Base-by-base conservation (phyloP, 2,329 filamentous ascomycete genomes). In the Colletotrichum liaoningense region DNA sequence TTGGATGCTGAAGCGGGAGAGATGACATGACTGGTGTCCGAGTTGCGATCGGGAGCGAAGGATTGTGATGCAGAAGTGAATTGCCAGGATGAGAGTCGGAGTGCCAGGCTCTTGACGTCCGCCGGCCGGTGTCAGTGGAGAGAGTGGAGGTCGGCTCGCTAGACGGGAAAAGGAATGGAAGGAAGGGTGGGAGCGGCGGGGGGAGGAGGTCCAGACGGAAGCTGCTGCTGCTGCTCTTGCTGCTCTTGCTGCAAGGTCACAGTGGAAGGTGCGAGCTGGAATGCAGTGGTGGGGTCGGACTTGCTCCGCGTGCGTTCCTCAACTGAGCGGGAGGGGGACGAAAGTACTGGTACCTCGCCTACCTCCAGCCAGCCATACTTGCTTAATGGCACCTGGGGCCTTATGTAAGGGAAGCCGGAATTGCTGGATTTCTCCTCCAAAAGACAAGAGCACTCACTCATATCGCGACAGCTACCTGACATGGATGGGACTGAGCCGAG, bases 1-100 rank as follows among this genome's bases (percentile, higher is more conserved):
- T 72, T 62, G 57, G 65, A 28, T n/a, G 12, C 24, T 24, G 49
- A 28, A 46, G 42, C 14, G 30, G 46, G 35, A 11, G 8, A 54
- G 3, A 55, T 55, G 42, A 54, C 4, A 55, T 55, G 42, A 58
- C 52, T 57, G 28, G 35, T 35, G 60, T 72, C 59, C 38, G 28
- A 62, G 35, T 67, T 49, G 57, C 46, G n/a, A n/a, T 49, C 35
- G 19, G 26, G 26, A 2, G 63, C 26, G 46, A 73, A 73, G 35
- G 54, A 60, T 59, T 55, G 59, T 42, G 30, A 64, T 69, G 70
- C 22, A 70, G 66, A 63, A 24, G 30, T 38, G 58, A 42, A 19
- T n/a, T 19, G n/a, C 56, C 28, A 28, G 35, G 52, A 28, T 22
- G 63, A 26, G 16, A n/a, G n/a, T 35, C 42, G 26, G n/a, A 49